A percentile compares a stretch with the other conserved stretches of the same genome.
These are phyloP conservation scores for Russula sp. DNA, from an alignment of 768 basidiomycete genomes.

Conservation along the genomic window DNA sequence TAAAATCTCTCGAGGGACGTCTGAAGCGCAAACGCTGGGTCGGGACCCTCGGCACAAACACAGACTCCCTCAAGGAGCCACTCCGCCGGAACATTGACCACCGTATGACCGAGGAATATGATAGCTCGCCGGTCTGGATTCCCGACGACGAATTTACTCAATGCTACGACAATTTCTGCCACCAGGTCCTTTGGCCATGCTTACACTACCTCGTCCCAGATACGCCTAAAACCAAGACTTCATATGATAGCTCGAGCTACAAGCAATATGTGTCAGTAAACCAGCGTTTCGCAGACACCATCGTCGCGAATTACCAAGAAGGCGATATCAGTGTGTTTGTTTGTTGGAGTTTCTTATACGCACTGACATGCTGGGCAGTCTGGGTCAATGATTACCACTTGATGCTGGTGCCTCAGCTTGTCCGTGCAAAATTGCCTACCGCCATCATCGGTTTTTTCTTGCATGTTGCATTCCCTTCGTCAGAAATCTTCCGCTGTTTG, in stretches of 20 bases:
- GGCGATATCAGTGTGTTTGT: constrained; percentile 67
- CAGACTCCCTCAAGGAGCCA: constrained; percentile 55
- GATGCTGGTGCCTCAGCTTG: constrained; percentile 82
- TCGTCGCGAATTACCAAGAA: constrained; percentile 72
- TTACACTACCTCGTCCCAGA: constrained; percentile 84
- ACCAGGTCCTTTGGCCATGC: constrained; percentile 86
- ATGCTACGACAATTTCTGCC: constrained; percentile 84
- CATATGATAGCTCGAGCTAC: constrained; percentile 75
- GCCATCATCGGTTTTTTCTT: constrained; percentile 89
- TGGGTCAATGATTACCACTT: constrained; percentile 97
- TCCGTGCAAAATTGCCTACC: constrained; percentile 60
- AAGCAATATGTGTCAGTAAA: constrained; percentile 88
- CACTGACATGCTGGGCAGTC: constrained; percentile 33
- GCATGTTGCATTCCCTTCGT: constrained; percentile 93
- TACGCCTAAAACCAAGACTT: constrained; percentile 74
- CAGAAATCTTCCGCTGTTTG: constrained; percentile 92
- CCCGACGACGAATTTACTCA: constrained; percentile 72
- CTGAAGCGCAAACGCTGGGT: constrained; percentile 54
- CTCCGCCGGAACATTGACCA: constrained; percentile 52
- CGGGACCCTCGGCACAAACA: constrained; percentile 68
- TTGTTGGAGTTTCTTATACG: neutral
- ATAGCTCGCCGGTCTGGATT: constrained; percentile 67
- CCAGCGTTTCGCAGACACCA: constrained; percentile 80
- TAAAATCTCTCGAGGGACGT: constrained; percentile 52
- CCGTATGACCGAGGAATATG: constrained; percentile 37